These are phyloP conservation scores for Aschersonia sp. DNA, from an alignment of 2,329 filamentous ascomycete species.

Conservation along the genomic window DNA sequence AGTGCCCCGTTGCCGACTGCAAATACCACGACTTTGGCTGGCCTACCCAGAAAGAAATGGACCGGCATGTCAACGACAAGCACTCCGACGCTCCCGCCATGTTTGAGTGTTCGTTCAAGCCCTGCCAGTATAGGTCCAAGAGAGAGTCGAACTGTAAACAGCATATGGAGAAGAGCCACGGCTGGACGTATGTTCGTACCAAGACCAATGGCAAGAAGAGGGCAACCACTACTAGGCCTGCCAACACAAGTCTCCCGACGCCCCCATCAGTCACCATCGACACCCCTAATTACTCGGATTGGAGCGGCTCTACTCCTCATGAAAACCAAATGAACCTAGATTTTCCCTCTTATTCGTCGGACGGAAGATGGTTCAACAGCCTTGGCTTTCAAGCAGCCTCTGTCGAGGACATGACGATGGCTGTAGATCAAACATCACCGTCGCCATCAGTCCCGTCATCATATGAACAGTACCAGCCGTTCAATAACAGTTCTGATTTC, in stretches of 20 bases:
- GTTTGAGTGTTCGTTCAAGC: slow-evolving; percentile 69
- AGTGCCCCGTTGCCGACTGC: slow-evolving; percentile 71
- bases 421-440: slow-evolving; percentile 23
- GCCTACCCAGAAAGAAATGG: slow-evolving; percentile 96
- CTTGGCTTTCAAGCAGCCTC: slow-evolving; percentile 16
- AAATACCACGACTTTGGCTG: slow-evolving; percentile 84
- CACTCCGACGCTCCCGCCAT: slow-evolving; percentile 69
- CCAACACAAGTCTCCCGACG: slow-evolving; percentile 34
- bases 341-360: slow-evolving; percentile 34
- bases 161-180: slow-evolving; percentile 95
- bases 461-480: slow-evolving; percentile 42
- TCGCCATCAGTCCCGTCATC: slow-evolving; percentile 18
- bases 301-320: slow-evolving; percentile 42
- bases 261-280: slow-evolving; percentile 47
- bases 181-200: slow-evolving; percentile 79
- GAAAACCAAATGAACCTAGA: slow-evolving; percentile 25
- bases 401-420: slow-evolving; percentile 26
- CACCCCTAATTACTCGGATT: slow-evolving; percentile 39
- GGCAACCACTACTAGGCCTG: slow-evolving; percentile 21
- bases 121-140: slow-evolving; percentile 89
- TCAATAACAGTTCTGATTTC: slow-evolving; percentile 47
- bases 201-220: slow-evolving; percentile 73
- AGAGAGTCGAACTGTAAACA: slow-evolving; percentile 95
- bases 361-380: slow-evolving; percentile 28
- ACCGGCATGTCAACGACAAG: slow-evolving; percentile 92